A percentile compares a stretch with the other conserved stretches of the same genome.
These are phyloP conservation scores for Trypanosomatidae sp. DNA, from an alignment of 208 protist species.

Conservation along the genomic window DNA sequence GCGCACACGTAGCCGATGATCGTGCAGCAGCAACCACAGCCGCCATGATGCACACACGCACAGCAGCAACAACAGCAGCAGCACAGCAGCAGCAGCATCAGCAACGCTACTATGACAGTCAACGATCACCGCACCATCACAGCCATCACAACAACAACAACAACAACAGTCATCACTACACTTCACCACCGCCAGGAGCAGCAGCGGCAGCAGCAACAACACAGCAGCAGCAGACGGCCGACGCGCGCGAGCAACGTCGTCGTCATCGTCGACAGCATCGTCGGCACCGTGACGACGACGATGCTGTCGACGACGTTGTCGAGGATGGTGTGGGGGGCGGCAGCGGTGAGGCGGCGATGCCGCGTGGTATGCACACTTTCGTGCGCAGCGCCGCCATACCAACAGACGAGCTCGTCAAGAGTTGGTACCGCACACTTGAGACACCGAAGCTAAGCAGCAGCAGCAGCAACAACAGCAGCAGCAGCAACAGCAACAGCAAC, in stretches of 20 bases:
- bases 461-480: too few relatives aligned
- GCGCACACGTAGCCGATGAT: background rate
- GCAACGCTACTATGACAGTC: background rate
- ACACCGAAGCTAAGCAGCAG: too few relatives aligned
- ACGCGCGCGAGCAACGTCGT: background rate
- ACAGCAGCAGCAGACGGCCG: background rate
- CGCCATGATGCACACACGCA: background rate
- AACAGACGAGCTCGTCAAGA: constrained; percentile 13
- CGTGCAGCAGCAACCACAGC: background rate
- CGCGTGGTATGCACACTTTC: constrained; percentile 12
- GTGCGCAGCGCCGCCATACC: constrained; percentile 17
- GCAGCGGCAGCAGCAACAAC: constrained; percentile 1
- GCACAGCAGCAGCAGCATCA: background rate
- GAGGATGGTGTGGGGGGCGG: background rate
- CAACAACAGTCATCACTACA: background rate
- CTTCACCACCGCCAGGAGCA: background rate
- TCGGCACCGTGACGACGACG: constrained; percentile 2
- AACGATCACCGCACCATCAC: background rate
- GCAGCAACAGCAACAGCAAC: too few relatives aligned
- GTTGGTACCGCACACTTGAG: constrained; percentile 25
- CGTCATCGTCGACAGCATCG: constrained; percentile 1
- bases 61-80: constrained; percentile 1
- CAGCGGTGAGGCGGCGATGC: constrained; percentile 7
- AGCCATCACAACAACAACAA: background rate
- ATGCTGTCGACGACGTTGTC: background rate